These are phyloP conservation scores for Phialophora tarda DNA, from an alignment of 2,329 filamentous ascomycete species.

Conservation along the genomic window DNA sequence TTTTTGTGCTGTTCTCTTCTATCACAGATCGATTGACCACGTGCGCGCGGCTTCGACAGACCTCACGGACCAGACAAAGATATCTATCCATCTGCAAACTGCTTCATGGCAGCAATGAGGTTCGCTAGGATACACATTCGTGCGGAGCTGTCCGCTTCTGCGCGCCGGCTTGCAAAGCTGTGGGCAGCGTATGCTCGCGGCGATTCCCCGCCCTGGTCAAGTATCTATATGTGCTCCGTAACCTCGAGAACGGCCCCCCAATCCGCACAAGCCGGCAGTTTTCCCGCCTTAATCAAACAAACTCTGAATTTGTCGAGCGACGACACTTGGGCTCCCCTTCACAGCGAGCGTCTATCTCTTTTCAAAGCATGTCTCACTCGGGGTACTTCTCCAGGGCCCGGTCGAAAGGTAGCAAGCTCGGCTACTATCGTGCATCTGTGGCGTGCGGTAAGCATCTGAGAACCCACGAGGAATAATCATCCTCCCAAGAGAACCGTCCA, in stretches of 20 bases:
- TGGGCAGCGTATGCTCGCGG: not conserved
- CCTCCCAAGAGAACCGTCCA: not conserved
- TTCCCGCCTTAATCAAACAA: not conserved
- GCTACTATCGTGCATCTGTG: conserved; percentile 21
- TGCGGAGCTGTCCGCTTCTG: not conserved
- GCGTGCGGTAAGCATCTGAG: conserved; percentile 15
- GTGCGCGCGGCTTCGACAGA: not conserved
- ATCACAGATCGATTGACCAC: not conserved
- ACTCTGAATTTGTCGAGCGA: not conserved
- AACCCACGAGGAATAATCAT: not conserved
- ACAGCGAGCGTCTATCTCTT: too few species aligned
- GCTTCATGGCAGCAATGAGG: not conserved
- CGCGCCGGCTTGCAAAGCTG: not conserved
- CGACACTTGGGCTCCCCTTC: not conserved
- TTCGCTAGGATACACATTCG: not conserved
- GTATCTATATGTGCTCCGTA: not conserved
- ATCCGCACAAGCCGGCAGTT: not conserved
- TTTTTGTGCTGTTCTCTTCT: not conserved
- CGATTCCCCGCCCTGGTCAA: not conserved
- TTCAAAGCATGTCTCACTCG: conserved; percentile 15
- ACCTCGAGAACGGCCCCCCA: not conserved
- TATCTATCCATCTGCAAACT: not conserved
- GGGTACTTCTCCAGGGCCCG: conserved; percentile 19
- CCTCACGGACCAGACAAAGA: not conserved
- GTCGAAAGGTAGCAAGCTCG: conserved; percentile 19